Conservation (phyloP, 2,329 filamentous ascomycete genomes). For the Catunica adiposa region DNA sequence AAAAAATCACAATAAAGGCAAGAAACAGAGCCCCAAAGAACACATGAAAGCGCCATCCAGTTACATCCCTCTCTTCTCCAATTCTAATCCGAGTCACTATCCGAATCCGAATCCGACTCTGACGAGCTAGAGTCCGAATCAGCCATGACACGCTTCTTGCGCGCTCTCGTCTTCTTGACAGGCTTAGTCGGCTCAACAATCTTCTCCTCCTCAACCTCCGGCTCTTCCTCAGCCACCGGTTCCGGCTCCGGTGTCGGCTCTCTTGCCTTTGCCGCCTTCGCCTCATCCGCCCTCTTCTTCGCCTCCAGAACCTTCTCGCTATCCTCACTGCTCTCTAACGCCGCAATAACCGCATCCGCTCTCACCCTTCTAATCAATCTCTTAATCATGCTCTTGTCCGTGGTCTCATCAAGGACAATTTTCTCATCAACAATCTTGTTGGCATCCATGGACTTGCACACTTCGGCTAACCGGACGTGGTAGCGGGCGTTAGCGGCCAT, state of each 20-base stretch:
- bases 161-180: constrained; percentile 23
- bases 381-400: constrained; percentile 28
- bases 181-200: constrained; percentile 15
- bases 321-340: constrained; percentile 35
- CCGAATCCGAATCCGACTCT: constrained; percentile 21
- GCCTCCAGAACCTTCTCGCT: constrained; percentile 17
- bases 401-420: constrained; percentile 28
- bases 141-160: constrained; percentile 15
- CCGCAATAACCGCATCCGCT: constrained; percentile 39
- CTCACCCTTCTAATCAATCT: constrained; percentile 47
- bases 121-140: constrained; percentile 20
- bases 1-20: too few species aligned
- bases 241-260: constrained; percentile 1
- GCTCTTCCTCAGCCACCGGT: constrained; percentile 4
- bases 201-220: constrained; percentile 14
- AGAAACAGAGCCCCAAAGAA: not conserved
- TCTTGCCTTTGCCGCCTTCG: constrained; percentile 4
- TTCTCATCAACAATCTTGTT: constrained; percentile 31
- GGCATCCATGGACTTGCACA: constrained; percentile 29
- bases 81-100: constrained; percentile 11
- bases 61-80: not conserved
- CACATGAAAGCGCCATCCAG: not conserved
- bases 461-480: constrained; percentile 36
- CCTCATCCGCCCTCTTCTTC: constrained; percentile 15
- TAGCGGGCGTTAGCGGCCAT: constrained; percentile 28